Percentiles rank a stretch among this genome's conserved stretches.
Evolutionary conservation across 2,329 filamentous ascomycete genomes (phyloP).

Genomic region (Coleophoma cylindrospora): DNA sequence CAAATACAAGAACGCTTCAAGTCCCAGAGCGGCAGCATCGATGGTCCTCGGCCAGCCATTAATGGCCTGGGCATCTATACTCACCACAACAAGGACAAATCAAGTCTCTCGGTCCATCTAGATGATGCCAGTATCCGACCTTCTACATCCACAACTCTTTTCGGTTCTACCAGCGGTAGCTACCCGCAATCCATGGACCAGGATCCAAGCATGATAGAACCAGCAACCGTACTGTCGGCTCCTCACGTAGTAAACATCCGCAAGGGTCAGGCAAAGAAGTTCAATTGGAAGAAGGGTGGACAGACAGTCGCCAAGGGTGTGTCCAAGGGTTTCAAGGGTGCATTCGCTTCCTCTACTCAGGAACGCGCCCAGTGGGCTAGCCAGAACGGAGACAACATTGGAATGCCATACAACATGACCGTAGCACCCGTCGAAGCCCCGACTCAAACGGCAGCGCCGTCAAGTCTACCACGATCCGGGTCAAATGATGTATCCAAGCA

Average conservation of each 20-base stretch:
- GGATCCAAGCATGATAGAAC: constrained; percentile 25
- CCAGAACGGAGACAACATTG: constrained; percentile 58
- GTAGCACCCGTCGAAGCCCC: constrained; percentile 46
- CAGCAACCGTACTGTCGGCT: constrained; percentile 32
- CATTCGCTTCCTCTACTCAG: constrained; percentile 54
- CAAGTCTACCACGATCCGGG: constrained; percentile 16
- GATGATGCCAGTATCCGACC: constrained; percentile 32
- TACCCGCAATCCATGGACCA: constrained; percentile 28
- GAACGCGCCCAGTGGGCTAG: constrained; percentile 48
- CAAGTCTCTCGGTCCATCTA: constrained; percentile 22
- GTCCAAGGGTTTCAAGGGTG: constrained; percentile 88
- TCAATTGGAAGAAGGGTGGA: constrained; percentile 97
- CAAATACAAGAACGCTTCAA: constrained; percentile 94
- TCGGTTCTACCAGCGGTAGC: constrained; percentile 15
- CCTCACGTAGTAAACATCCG: constrained; percentile 95
- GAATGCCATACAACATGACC: constrained; percentile 67
- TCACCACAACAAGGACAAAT: constrained; percentile 44
- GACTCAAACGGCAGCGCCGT: constrained; percentile 15
- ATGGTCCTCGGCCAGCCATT: constrained; percentile 34
- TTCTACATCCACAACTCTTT: constrained; percentile 31
- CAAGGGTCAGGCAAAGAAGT: constrained; percentile 87
- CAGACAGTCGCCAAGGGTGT: constrained; percentile 93
- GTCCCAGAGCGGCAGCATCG: constrained; percentile 54
- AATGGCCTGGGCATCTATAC: constrained; percentile 63
- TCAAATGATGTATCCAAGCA: constrained; percentile 21